Evolutionary conservation across 352 stramenopile genomes (phyloP).

Genomic region (Phytophthora constricta): DNA sequence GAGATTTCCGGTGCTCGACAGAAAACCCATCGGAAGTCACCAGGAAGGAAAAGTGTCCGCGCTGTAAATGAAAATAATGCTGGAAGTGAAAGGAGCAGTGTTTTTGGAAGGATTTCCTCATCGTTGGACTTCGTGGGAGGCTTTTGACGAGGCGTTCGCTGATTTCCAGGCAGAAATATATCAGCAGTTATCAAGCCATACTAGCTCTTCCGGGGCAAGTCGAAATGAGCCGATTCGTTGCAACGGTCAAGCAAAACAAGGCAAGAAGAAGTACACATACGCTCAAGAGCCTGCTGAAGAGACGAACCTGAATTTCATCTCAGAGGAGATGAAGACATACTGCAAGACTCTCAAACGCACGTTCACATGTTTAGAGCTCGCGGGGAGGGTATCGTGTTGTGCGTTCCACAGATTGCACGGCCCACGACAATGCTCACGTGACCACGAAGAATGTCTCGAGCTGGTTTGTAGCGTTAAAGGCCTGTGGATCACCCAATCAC

Average conservation of each 20-base stretch:
- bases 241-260: neutral
- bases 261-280: neutral
- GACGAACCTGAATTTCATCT: neutral
- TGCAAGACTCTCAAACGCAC: neutral
- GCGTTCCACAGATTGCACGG: neutral
- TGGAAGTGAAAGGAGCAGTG: neutral
- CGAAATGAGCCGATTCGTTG: neutral
- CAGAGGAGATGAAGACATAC: neutral
- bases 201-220: neutral
- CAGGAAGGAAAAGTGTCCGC: too few relatives aligned
- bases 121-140: neutral
- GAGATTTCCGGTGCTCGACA: too few relatives aligned
- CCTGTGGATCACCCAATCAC: neutral
- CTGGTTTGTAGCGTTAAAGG: neutral
- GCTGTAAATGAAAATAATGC: too few relatives aligned
- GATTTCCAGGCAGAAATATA: neutral
- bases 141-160: neutral
- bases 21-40: too few relatives aligned
- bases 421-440: neutral
- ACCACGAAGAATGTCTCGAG: neutral
- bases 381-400: neutral
- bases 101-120: neutral
- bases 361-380: neutral
- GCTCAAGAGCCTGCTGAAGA: neutral
- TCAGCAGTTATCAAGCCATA: neutral